Percentiles rank a stretch among this genome's conserved stretches.
Conservation (phyloP, 305 asterid genomes). For the Rubia balearica region DNA sequence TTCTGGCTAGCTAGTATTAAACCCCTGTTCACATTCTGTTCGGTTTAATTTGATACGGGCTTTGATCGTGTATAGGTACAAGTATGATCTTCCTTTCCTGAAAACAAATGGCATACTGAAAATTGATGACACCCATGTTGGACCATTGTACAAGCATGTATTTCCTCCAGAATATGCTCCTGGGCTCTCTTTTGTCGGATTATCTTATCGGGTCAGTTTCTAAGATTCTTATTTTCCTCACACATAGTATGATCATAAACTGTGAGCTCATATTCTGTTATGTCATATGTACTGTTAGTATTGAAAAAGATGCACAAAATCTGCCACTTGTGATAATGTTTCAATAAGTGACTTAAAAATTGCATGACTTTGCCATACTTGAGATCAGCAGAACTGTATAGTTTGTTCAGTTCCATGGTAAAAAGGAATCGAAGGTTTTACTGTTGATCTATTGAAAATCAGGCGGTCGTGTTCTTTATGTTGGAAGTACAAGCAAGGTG, state of each 20-base stretch:
- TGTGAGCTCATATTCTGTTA: background rate
- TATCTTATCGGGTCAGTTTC: conserved; percentile 26
- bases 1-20: background rate
- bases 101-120: conserved; percentile 31
- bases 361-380: background rate
- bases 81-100: conserved; percentile 23
- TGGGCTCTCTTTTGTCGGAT: conserved; percentile 27
- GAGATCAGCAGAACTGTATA: too few relatives aligned
- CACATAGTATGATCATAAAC: background rate
- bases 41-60: background rate
- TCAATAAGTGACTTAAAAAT: background rate
- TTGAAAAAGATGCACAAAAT: too few relatives aligned
- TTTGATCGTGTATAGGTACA: conserved; percentile 18
- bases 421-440: background rate
- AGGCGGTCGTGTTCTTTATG: conserved; percentile 27
- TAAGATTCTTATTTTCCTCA: background rate
- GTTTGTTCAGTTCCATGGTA: too few relatives aligned
- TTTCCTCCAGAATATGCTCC: conserved; percentile 35
- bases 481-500: conserved; percentile 56
- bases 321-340: too few relatives aligned
- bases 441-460: background rate
- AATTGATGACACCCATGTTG: conserved; percentile 27
- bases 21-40: background rate
- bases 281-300: background rate
- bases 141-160: conserved; percentile 35